These are phyloP conservation scores for Penicillium paneum DNA, from an alignment of 2,329 filamentous ascomycete genomes.

Conservation along the genomic window DNA sequence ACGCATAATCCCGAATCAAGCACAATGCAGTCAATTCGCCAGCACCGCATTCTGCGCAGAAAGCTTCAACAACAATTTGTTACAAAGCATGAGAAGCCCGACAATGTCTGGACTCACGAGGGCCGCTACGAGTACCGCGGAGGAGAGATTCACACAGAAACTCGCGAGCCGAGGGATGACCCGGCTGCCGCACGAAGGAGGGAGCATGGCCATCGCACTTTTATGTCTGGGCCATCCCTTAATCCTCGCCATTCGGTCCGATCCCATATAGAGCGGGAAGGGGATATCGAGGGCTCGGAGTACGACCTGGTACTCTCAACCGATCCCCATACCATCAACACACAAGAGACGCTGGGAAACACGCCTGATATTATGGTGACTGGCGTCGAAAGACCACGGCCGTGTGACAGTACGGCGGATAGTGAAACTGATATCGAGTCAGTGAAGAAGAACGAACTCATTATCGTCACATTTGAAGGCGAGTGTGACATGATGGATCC, in stretches of 20 bases:
- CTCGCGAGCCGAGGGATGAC: not conserved
- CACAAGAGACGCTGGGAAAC: constrained; percentile 20
- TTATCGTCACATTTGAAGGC: constrained; percentile 42
- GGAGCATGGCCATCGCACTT: constrained; percentile 6
- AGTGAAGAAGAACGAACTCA: constrained; percentile 34
- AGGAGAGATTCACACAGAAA: constrained; percentile 1
- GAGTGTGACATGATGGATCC: constrained; percentile 46
- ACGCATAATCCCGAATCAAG: not conserved
- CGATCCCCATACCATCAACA: constrained; percentile 15
- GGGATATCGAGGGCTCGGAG: constrained; percentile 12
- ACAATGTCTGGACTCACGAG: constrained; percentile 17
- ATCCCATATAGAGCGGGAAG: constrained; percentile 2
- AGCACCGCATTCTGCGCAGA: constrained; percentile 14
- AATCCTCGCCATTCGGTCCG: constrained; percentile 2
- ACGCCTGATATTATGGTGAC: constrained; percentile 23
- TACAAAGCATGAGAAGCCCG: constrained; percentile 11
- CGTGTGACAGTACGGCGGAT: constrained; percentile 1
- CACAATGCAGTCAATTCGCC: constrained; percentile 16
- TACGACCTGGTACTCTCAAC: constrained; percentile 10
- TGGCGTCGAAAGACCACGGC: constrained; percentile 23
- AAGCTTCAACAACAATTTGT: constrained; percentile 23
- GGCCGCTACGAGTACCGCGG: constrained; percentile 14
- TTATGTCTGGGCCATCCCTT: constrained; percentile 1
- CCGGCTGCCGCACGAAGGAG: not conserved
- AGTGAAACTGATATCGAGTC: constrained; percentile 9